phyloP scores from a whole-genome alignment of 345 rosid genomes.

The Geranium rotundifolium region DNA sequence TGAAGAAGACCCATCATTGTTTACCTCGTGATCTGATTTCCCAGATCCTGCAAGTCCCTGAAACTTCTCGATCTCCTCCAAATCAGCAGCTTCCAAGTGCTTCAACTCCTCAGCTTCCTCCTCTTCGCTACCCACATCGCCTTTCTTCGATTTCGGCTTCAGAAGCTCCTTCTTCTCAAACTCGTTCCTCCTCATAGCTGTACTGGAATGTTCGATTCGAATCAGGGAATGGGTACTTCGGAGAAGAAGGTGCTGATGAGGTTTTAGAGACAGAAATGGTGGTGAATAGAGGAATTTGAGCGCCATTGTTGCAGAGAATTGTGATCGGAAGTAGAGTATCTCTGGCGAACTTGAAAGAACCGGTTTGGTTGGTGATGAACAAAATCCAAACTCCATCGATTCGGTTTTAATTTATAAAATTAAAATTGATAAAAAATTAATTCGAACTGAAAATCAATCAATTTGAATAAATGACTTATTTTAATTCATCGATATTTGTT shows the following conservation, averaged over 20 bases:
- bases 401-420: no score
- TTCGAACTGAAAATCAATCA: no score
- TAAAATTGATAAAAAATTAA: no score
- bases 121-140: conserved; percentile 14
- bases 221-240: conserved; percentile 14
- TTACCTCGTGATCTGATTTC: conserved; percentile 24
- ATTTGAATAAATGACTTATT: no score
- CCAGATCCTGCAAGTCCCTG: conserved; percentile 42
- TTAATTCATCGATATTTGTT: no score
- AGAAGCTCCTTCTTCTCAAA: conserved; percentile 63
- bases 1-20: conserved; percentile 18
- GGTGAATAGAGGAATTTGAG: conserved; percentile 13
- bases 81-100: conserved; percentile 63
- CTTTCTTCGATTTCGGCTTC: conserved; percentile 26
- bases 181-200: conserved; percentile 65
- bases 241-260: conserved; percentile 12
- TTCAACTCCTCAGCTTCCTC: conserved; percentile 36
- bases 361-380: no score
- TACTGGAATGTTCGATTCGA: conserved; percentile 16
- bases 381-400: no score
- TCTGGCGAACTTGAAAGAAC: no score
- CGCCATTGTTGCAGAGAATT: background rate
- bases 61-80: conserved; percentile 68
- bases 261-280: conserved; percentile 21
- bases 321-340: no score